phyloP scores from a whole-genome alignment of 768 basidiomycete species.

The Auricularia heimuer region DNA sequence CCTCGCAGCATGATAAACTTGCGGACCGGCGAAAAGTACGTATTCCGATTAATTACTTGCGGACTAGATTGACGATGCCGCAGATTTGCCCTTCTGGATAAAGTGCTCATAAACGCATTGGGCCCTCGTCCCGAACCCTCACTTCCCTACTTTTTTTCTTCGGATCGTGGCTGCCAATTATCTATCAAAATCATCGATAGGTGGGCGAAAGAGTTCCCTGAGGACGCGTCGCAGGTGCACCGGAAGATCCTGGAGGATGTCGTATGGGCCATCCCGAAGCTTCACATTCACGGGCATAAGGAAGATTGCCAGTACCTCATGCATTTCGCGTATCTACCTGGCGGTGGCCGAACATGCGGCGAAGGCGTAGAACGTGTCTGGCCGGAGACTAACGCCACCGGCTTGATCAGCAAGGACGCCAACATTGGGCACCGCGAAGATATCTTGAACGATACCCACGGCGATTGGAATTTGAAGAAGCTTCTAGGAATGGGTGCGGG shows the following conservation, averaged over 20 bases:
- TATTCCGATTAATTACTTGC: background rate
- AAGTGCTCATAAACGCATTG: background rate
- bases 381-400: background rate
- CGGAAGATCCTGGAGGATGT: background rate
- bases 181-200: background rate
- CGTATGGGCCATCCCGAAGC: background rate
- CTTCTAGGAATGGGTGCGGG: background rate
- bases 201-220: background rate
- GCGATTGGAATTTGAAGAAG: background rate
- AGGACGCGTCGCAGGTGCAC: background rate
- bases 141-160: background rate
- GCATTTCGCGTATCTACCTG: background rate
- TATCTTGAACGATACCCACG: background rate
- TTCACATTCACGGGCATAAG: background rate
- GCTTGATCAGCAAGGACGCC: background rate
- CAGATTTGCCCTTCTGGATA: background rate
- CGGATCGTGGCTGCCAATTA: background rate
- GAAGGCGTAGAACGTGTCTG: background rate
- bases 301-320: background rate
- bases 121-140: background rate
- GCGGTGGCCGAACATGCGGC: background rate
- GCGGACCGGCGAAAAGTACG: background rate
- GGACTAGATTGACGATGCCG: background rate
- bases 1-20: background rate
- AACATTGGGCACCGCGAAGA: background rate